Evolutionary conservation across 768 basidiomycete species (phyloP).

Genomic region (Boletus insuetus): DNA sequence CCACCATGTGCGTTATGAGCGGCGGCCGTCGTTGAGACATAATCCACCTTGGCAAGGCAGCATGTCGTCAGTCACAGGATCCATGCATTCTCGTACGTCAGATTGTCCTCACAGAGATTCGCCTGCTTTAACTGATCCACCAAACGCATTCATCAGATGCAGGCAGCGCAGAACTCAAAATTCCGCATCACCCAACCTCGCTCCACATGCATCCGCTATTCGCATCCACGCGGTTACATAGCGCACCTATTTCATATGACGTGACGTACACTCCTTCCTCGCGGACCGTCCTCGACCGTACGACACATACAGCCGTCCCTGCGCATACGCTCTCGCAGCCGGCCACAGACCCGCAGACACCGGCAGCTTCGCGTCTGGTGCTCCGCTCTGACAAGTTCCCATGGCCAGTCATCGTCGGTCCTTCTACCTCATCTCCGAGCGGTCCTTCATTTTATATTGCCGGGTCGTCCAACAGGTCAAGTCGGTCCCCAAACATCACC

Average conservation of each 20-base stretch:
- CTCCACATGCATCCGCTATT: slow-evolving; percentile 65
- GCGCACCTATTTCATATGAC: slow-evolving; percentile 63
- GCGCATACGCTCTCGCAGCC: slow-evolving; percentile 56
- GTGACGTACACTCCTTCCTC: slow-evolving; percentile 54
- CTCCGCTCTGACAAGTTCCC: slow-evolving; percentile 58
- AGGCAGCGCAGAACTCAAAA: slow-evolving; percentile 25
- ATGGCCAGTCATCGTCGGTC: slow-evolving; percentile 54
- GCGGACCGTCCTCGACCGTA: slow-evolving; percentile 54
- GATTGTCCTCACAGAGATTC: neutral
- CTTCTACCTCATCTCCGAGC: slow-evolving; percentile 29
- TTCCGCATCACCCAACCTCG: slow-evolving; percentile 29
- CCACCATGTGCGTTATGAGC: slow-evolving; percentile 38
- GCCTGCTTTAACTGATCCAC: slow-evolving; percentile 6
- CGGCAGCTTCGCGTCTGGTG: slow-evolving; percentile 44
- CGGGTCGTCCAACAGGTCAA: slow-evolving; percentile 18
- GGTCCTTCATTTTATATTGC: slow-evolving; percentile 29
- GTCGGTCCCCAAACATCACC: slow-evolving; percentile 40
- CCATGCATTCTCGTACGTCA: slow-evolving; percentile 41
- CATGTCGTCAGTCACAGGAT: slow-evolving; percentile 37
- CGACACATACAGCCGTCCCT: slow-evolving; percentile 52
- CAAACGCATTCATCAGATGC: slow-evolving; percentile 6
- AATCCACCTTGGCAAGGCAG: slow-evolving; percentile 47
- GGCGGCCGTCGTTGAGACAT: slow-evolving; percentile 46
- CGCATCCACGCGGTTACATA: slow-evolving; percentile 52
- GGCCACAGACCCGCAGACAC: slow-evolving; percentile 59